Conservation (phyloP, 2,329 filamentous ascomycete species). For the Aspergillus proliferans region DNA sequence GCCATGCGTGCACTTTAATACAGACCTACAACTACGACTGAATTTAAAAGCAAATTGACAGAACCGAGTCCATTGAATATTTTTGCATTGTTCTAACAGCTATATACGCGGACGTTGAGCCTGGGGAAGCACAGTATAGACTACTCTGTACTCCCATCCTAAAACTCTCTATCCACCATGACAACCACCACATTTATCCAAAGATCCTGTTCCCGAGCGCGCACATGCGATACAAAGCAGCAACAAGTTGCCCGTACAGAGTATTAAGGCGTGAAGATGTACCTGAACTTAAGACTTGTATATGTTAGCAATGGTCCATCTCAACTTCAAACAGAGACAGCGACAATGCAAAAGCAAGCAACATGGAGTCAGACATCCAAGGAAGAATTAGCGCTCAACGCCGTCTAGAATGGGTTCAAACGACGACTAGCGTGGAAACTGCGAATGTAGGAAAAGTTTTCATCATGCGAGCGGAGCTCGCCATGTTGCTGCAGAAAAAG, state of each 20-base stretch:
- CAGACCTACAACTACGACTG: not conserved
- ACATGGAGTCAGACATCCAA: conserved; percentile 32
- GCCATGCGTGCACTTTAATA: conserved; percentile 6
- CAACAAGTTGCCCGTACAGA: too few relatives aligned
- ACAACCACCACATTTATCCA: too few relatives aligned
- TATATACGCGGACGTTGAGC: not conserved
- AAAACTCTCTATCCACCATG: too few relatives aligned
- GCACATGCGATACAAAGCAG: too few relatives aligned
- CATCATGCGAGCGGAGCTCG: conserved; percentile 31
- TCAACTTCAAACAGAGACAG: conserved; percentile 5
- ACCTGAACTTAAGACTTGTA: too few relatives aligned
- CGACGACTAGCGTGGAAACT: conserved; percentile 36
- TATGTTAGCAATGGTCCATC: not conserved
- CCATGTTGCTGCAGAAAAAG: conserved; percentile 4
- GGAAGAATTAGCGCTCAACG: conserved; percentile 33
- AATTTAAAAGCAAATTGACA: not conserved
- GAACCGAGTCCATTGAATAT: not conserved
- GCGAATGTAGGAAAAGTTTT: conserved; percentile 39
- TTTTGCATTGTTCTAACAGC: not conserved
- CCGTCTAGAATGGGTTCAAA: conserved; percentile 30
- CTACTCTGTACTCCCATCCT: too few relatives aligned
- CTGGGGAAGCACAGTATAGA: too few relatives aligned
- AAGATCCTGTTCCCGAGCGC: too few relatives aligned
- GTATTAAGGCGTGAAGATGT: too few relatives aligned
- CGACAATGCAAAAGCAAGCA: conserved; percentile 7